Evolutionary conservation across 2,329 filamentous ascomycete species (phyloP).

Genomic region (Trichoderma semiorbis): DNA sequence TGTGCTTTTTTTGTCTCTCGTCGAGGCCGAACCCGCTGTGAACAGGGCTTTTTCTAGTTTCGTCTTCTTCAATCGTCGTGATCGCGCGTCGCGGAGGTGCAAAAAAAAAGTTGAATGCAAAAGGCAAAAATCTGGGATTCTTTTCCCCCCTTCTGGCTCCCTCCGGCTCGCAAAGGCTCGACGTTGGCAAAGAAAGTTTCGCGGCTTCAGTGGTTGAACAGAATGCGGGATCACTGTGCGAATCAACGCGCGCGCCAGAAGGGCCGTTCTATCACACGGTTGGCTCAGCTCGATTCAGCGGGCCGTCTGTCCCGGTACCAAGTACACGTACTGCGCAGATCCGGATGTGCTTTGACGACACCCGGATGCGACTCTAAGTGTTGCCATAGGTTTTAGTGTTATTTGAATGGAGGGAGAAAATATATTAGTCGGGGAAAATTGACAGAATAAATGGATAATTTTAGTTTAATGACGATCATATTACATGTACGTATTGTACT

Average conservation of each 20-base stretch:
- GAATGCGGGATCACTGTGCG: background rate
- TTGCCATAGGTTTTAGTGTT: background rate
- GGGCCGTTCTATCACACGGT: conserved; percentile 2
- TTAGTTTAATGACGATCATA: background rate
- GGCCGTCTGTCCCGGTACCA: background rate
- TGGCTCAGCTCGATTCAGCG: background rate
- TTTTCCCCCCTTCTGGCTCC: background rate
- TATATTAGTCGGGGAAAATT: background rate
- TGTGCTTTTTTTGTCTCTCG: background rate
- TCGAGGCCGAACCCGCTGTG: background rate
- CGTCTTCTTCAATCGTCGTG: background rate
- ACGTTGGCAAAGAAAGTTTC: background rate
- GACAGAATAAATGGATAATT: background rate
- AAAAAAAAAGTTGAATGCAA: background rate
- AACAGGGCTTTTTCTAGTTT: background rate
- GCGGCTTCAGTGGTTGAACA: background rate
- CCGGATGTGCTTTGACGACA: background rate
- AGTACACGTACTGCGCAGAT: background rate
- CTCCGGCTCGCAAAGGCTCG: background rate
- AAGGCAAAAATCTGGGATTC: background rate
- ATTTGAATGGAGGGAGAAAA: background rate
- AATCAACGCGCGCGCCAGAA: background rate
- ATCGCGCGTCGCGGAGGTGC: background rate
- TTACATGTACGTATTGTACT: background rate
- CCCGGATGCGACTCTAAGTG: background rate